These are phyloP conservation scores for Cicer yamashitae DNA, from an alignment of 306 rosid species.

Conservation along the genomic window DNA sequence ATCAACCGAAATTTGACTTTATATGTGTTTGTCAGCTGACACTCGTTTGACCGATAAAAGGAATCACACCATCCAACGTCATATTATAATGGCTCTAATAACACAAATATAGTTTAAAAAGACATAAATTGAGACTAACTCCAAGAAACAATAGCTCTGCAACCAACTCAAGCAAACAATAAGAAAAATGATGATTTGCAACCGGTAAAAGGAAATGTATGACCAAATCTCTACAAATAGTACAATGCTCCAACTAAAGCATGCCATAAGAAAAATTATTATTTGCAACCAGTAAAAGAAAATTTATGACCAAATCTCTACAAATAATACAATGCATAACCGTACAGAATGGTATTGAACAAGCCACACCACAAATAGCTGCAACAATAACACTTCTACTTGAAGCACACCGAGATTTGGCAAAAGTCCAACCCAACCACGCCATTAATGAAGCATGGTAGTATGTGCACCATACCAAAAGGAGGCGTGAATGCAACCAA, in stretches of 20 bases:
- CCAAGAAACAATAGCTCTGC: neutral
- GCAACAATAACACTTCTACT: neutral
- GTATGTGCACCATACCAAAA: too few relatives aligned
- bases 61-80: slow-evolving; percentile 18
- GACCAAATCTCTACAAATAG: neutral
- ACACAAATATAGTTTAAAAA: neutral
- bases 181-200: neutral
- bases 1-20: neutral
- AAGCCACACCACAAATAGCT: too few relatives aligned
- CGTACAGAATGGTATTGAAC: too few relatives aligned
- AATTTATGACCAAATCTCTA: neutral
- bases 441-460: too few relatives aligned
- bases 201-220: neutral
- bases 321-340: neutral
- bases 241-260: neutral
- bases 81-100: neutral
- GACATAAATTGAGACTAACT: neutral
- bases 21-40: neutral
- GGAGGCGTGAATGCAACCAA: too few relatives aligned
- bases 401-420: too few relatives aligned
- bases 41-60: slow-evolving; percentile 15
- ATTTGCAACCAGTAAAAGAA: neutral
- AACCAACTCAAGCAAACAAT: neutral
- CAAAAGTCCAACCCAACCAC: too few relatives aligned
- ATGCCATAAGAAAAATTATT: neutral